A percentile compares a stretch with the other conserved stretches of the same genome.
Evolutionary conservation across 148 eudicot species (phyloP).

Genomic region (Silene uniflora): DNA sequence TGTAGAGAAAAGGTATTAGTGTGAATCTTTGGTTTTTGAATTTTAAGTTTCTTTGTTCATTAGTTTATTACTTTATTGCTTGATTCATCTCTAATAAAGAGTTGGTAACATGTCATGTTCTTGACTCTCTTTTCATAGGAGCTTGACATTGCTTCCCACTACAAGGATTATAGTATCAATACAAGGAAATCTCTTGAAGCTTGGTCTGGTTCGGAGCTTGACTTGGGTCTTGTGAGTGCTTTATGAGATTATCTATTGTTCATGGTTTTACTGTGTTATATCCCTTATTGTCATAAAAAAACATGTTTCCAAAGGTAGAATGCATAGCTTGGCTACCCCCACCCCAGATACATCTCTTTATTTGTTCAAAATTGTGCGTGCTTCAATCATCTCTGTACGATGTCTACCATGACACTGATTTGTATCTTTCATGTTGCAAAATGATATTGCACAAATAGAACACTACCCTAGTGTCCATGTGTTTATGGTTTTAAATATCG

Average conservation of each 20-base stretch:
- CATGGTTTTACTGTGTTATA: neutral
- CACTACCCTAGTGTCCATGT: too few species aligned
- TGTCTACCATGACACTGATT: too few species aligned
- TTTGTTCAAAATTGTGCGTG: too few species aligned
- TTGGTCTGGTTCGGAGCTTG: conserved; percentile 78
- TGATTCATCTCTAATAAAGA: neutral
- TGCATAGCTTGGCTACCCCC: too few species aligned
- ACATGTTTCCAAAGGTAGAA: too few species aligned
- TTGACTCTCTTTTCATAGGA: conserved; percentile 39
- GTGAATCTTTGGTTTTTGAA: neutral
- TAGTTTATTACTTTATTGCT: conserved; percentile 9
- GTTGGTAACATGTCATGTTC: neutral
- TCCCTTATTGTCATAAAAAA: neutral
- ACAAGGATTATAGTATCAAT: conserved; percentile 55
- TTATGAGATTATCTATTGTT: conserved; percentile 3
- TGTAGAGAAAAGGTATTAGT: neutral
- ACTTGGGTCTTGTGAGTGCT: conserved; percentile 84
- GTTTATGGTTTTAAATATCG: too few species aligned
- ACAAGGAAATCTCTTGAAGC: conserved; percentile 89
- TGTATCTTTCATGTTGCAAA: too few species aligned
- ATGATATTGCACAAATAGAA: too few species aligned
- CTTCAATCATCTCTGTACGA: too few species aligned
- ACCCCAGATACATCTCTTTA: too few species aligned
- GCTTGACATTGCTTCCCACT: conserved; percentile 60
- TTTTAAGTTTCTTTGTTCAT: conserved; percentile 11